These are phyloP conservation scores for Neurospora sp. DNA, from an alignment of 495 filamentous ascomycete species.

Conservation along the genomic window DNA sequence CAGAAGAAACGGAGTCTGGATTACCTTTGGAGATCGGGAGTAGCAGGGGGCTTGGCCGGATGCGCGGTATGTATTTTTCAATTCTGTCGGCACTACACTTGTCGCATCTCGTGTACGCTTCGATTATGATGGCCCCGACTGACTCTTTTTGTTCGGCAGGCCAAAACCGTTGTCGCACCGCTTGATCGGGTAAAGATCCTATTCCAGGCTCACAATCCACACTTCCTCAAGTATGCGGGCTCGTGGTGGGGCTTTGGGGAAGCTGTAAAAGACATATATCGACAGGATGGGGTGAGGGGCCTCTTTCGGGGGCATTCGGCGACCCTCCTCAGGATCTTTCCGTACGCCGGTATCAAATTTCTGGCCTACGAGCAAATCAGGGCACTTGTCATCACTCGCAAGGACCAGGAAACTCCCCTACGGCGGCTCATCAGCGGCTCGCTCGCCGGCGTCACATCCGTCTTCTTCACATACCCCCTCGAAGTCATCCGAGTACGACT, in stretches of 20 bases:
- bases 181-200: slow-evolving; percentile 98
- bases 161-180: slow-evolving; percentile 90
- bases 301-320: slow-evolving; percentile 91
- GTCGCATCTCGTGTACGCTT: neutral
- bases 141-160: slow-evolving; percentile 37
- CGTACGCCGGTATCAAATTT: slow-evolving; percentile 96
- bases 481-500: slow-evolving; percentile 88
- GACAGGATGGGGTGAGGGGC: slow-evolving; percentile 58
- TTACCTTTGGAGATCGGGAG: slow-evolving; percentile 68
- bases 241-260: slow-evolving; percentile 69
- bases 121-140: neutral
- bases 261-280: slow-evolving; percentile 77
- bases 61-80: slow-evolving; percentile 53
- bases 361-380: slow-evolving; percentile 95
- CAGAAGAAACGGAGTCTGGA: slow-evolving; percentile 63
- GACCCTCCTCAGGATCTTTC: slow-evolving; percentile 88
- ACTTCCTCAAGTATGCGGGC: slow-evolving; percentile 84
- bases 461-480: slow-evolving; percentile 91
- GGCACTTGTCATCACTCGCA: slow-evolving; percentile 55
- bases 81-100: neutral
- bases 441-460: slow-evolving; percentile 76
- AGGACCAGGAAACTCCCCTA: slow-evolving; percentile 65
- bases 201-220: slow-evolving; percentile 89
- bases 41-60: slow-evolving; percentile 82
- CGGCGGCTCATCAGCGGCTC: slow-evolving; percentile 71